phyloP scores from a whole-genome alignment of 2,329 filamentous ascomycete genomes.

The Calonectria crousiana region DNA sequence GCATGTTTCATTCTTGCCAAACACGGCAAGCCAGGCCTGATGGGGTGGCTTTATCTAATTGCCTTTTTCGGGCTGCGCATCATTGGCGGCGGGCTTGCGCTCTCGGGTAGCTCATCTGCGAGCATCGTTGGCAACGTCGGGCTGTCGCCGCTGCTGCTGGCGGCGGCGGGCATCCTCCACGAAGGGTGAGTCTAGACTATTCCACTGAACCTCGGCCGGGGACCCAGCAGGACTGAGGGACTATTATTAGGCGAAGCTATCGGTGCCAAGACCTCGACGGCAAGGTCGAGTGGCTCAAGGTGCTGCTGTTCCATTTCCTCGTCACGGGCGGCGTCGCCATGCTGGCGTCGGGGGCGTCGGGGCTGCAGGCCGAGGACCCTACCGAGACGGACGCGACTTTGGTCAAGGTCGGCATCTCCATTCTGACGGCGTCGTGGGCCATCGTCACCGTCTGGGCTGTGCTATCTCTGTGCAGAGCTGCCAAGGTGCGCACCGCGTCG shows the following conservation, averaged over 20 bases:
- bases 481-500: neutral
- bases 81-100: conserved; percentile 46
- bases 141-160: conserved; percentile 52
- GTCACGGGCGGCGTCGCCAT: conserved; percentile 21
- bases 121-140: conserved; percentile 53
- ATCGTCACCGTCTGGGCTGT: conserved; percentile 9
- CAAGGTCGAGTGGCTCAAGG: conserved; percentile 26
- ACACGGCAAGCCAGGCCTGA: conserved; percentile 49
- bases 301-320: conserved; percentile 15
- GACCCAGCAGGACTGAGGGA: conserved; percentile 13
- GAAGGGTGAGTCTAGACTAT: conserved; percentile 42
- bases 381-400: conserved; percentile 8
- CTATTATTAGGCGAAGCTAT: conserved; percentile 17
- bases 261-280: neutral
- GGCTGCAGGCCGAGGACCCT: conserved; percentile 8
- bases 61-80: conserved; percentile 54
- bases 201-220: no score
- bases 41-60: conserved; percentile 55
- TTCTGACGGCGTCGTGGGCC: conserved; percentile 18
- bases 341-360: conserved; percentile 17
- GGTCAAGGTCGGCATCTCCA: conserved; percentile 22
- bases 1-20: conserved; percentile 47
- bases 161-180: conserved; percentile 48
- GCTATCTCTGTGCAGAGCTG: neutral
- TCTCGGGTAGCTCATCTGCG: conserved; percentile 45